Conservation (phyloP, 805 yeast species). For the Yarrowia sp. region DNA sequence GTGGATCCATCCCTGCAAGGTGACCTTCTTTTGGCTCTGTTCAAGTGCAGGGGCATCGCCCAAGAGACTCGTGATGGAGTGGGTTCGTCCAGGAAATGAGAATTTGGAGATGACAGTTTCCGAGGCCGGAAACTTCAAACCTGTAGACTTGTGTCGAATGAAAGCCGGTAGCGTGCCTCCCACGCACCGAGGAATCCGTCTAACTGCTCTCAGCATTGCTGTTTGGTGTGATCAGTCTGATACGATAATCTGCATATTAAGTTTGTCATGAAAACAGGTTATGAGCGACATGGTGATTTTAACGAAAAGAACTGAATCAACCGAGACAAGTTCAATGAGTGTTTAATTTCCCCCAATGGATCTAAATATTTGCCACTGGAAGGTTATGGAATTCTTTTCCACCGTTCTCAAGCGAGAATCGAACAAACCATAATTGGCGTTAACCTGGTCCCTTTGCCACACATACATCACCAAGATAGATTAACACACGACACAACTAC, state of each 20-base stretch:
- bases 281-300: background rate
- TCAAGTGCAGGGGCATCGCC: background rate
- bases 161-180: background rate
- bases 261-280: background rate
- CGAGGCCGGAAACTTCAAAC: background rate
- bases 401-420: background rate
- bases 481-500: slow-evolving; percentile 7
- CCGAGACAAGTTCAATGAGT: too few species aligned
- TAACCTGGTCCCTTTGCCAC: slow-evolving; percentile 27
- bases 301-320: too few species aligned
- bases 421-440: background rate
- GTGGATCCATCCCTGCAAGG: slow-evolving; percentile 83
- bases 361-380: background rate
- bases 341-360: background rate
- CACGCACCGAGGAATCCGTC: slow-evolving; percentile 1
- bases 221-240: background rate
- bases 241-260: background rate
- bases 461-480: slow-evolving; percentile 17
- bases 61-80: slow-evolving; percentile 3
- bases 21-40: slow-evolving; percentile 32
- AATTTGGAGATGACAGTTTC: slow-evolving; percentile 14
- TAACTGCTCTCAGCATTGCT: slow-evolving; percentile 4
- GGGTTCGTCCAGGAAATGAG: background rate
- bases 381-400: background rate
- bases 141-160: slow-evolving; percentile 10